Evolutionary conservation across 2,329 filamentous ascomycete species (phyloP), one percentile per base, ranked within the genome.

Genomic region (Pseudocercospora fijiensis): DNA sequence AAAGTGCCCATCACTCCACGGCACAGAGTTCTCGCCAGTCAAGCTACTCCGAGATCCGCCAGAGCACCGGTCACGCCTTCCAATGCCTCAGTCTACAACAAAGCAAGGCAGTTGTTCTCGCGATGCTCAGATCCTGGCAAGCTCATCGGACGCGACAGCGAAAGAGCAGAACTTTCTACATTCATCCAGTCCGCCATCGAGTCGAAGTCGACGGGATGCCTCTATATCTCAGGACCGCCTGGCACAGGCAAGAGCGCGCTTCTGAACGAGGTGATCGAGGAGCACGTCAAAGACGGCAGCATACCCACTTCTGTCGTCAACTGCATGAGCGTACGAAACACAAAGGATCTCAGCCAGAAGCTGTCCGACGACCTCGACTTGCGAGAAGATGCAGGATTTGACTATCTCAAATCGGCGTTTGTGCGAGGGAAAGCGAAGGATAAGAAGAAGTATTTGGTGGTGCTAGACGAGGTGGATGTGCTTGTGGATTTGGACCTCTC

Each of bases 231-330:
- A 71, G 95, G 95, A 0, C 95, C 95, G 3, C 95, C 95, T 1
- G 95, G 95, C 10, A 99, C 95, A 0, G 95, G 95, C 60, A 99
- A 99, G 80, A 98, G 93, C 76, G 95, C 95, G 28, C 89, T 98
- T 82, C 87, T 98, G 66, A 88, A 88, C 67, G 89, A 96, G 74
- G 86, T 96, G 57, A 90, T 90, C 55, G 80, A 86, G 55, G 82
- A 86, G 49, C 78, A 89, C 56, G 79, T 80, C 33, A 79, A 83
- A 16, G 76, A 80, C 1, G 72, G 77, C 11, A 77, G 77, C 3
- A 81, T 95, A 59, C 87, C 86, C 71, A 87, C 88, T 59, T 88
- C 88, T 2, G 94, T 93, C 73, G 85, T 99, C 82, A 99, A 99
- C 76, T 99, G 95, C 78, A 97, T 97, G 88, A 96, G 93, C 78